A percentile compares a stretch with the other conserved stretches of the same genome.
phyloP scores from a whole-genome alignment of 2,329 filamentous ascomycete species.

The Monilinia vaccinii-corymbosi region DNA sequence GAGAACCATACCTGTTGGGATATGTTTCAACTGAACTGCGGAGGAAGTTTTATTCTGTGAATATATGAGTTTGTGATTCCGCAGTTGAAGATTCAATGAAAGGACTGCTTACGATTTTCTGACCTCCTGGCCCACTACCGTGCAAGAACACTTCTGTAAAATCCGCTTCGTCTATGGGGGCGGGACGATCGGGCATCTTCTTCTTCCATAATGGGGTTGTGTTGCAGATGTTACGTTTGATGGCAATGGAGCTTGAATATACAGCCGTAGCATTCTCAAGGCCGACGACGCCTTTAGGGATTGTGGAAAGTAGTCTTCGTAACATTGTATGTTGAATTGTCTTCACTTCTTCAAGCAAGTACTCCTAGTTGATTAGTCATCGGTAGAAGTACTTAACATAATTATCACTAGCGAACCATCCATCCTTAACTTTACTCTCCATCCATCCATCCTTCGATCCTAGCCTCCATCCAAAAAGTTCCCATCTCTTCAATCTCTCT shows the following conservation, averaged over 20 bases:
- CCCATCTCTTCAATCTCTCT: no score
- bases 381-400: no score
- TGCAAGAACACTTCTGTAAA: slow-evolving; percentile 82
- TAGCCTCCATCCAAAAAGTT: no score
- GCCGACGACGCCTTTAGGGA: slow-evolving; percentile 6
- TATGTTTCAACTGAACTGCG: slow-evolving; percentile 84
- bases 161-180: slow-evolving; percentile 64
- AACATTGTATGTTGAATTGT: slow-evolving; percentile 28
- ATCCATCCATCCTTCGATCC: no score
- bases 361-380: no score
- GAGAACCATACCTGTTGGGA: slow-evolving; percentile 83
- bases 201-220: slow-evolving; percentile 33
- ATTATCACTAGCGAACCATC: no score
- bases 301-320: slow-evolving; percentile 13
- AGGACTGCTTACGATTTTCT: slow-evolving; percentile 66
- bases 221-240: slow-evolving; percentile 13
- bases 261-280: slow-evolving; percentile 11
- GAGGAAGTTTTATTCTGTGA: slow-evolving; percentile 87
- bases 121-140: slow-evolving; percentile 84
- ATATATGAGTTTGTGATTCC: background rate
- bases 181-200: slow-evolving; percentile 66
- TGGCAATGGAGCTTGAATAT: background rate
- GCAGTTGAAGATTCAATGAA: background rate
- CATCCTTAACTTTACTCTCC: no score
- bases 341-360: no score